phyloP scores from a whole-genome alignment of 140 eudicot genomes.

The Bidens hawaiensis region DNA sequence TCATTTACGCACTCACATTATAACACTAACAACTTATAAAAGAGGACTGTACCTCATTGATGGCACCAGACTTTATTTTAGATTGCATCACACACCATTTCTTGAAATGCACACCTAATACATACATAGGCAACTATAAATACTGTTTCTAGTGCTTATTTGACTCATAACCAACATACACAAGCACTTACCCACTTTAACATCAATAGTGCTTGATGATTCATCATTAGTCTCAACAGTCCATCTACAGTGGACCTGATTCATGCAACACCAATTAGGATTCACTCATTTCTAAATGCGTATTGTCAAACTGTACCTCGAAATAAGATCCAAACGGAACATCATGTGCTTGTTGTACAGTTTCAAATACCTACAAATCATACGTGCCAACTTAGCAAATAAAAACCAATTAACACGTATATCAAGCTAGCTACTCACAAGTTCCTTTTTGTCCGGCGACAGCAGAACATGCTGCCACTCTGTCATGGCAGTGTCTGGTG shows the following conservation, averaged over 20 bases:
- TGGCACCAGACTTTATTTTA: constrained; percentile 73
- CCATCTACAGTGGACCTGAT: constrained; percentile 97
- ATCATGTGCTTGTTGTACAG: constrained; percentile 98
- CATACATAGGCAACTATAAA: too few relatives aligned
- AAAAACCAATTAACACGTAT: too few relatives aligned
- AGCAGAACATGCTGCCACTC: constrained; percentile 85
- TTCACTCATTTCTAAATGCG: too few relatives aligned
- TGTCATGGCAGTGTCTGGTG: constrained; percentile 90
- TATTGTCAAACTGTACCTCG: too few relatives aligned
- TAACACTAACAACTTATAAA: too few relatives aligned
- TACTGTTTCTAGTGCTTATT: too few relatives aligned
- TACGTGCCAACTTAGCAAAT: neutral
- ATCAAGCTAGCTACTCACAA: too few relatives aligned
- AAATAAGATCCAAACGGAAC: constrained; percentile 71
- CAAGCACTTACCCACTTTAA: constrained; percentile 80
- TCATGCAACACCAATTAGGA: too few relatives aligned
- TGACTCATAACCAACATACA: too few relatives aligned
- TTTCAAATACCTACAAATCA: constrained; percentile 76
- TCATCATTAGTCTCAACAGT: constrained; percentile 52
- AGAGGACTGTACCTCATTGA: constrained; percentile 90
- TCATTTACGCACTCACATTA: too few relatives aligned
- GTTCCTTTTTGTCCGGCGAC: constrained; percentile 50
- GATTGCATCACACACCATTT: constrained; percentile 99
- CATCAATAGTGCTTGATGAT: constrained; percentile 58
- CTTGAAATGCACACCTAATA: constrained; percentile 89